Evolutionary conservation across 202 grass and related monocot species (phyloP), one percentile per base, ranked within the genome.

Genomic region (Schoenoplectus triqueter): DNA sequence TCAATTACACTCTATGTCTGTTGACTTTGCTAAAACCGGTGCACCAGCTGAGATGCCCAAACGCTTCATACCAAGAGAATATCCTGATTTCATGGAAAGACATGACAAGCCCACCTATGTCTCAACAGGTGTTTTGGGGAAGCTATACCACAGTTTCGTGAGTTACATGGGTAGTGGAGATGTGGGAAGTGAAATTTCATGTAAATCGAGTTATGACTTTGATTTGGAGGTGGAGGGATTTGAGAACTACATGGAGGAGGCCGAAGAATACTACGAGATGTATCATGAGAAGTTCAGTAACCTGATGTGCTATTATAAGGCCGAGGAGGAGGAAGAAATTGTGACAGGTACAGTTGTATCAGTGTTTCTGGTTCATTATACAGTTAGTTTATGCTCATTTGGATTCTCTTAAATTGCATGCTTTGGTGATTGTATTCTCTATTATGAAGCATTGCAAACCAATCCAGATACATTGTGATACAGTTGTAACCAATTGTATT

Each of bases 21-120:
- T 98, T 0, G 96, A 98, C 68, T 98, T 98, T 6, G 96, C 96
- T 65, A 95, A 98, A 88, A 90, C 91, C 0, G 96, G 96, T 59
- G 84, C 87, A 86, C 91, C 91, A 65, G 96, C 96, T 14, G 91
- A 95, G 83, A 94, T 98, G 91, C 93, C 93, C 19, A 59, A 49
- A n/a, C 45, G 69, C 7, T 70, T 98, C 46, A 92, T 71, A 84
- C 96, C 91, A 15, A 93, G 83, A 87, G 84, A 90, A 86, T 95
- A 85, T 69, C 93, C 96, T 4, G 91, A 98, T 86, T 98, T 98
- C 87, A 90, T 94, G 96, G 93, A 98, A 19, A 89, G 96, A 14
- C 90, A 88, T 84, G 91, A 98, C 22, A 92, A 60, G 45, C 87
- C 90, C 7, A 93, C 78, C 77, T 95, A 92, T 74, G 44, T 78